These are phyloP conservation scores for Pseudogymnoascus sp. DNA, from an alignment of 2,329 filamentous ascomycete species.

Conservation along the genomic window DNA sequence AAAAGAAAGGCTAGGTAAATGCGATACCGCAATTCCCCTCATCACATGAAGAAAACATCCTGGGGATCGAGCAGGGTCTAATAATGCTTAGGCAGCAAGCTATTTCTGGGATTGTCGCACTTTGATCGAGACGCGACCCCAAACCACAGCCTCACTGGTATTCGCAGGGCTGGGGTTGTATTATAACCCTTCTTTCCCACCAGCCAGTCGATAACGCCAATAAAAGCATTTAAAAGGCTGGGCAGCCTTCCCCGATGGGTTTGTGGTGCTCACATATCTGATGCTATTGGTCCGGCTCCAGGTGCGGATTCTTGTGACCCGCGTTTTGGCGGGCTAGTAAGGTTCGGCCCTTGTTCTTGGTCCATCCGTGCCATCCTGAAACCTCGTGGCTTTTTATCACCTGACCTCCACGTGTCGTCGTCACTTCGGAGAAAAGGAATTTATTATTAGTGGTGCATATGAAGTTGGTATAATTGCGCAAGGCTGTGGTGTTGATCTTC, in stretches of 20 bases:
- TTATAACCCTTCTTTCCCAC: not conserved
- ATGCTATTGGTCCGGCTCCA: not conserved
- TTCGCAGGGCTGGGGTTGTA: not conserved
- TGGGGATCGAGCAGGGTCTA: not conserved
- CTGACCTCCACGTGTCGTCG: not conserved
- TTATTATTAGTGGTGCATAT: not conserved
- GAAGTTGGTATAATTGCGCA: not conserved
- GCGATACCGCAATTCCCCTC: not conserved
- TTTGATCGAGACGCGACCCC: not conserved
- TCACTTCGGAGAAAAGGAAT: not conserved
- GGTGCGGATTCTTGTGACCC: not conserved
- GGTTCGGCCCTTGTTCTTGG: not conserved
- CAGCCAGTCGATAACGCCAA: conserved; percentile 2
- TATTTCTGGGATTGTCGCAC: not conserved
- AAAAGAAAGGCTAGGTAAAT: not conserved
- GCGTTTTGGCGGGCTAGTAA: not conserved
- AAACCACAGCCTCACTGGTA: not conserved
- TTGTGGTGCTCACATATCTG: not conserved
- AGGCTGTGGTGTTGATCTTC: too few species aligned
- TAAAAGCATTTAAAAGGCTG: not conserved
- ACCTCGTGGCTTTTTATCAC: not conserved
- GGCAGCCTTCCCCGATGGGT: not conserved
- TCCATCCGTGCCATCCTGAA: not conserved
- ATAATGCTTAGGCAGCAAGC: not conserved
- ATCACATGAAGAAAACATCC: not conserved